A percentile compares a stretch with the other conserved stretches of the same genome.
These are phyloP conservation scores for Lentinus tigrinus DNA, from an alignment of 768 basidiomycete genomes.

Conservation along the genomic window DNA sequence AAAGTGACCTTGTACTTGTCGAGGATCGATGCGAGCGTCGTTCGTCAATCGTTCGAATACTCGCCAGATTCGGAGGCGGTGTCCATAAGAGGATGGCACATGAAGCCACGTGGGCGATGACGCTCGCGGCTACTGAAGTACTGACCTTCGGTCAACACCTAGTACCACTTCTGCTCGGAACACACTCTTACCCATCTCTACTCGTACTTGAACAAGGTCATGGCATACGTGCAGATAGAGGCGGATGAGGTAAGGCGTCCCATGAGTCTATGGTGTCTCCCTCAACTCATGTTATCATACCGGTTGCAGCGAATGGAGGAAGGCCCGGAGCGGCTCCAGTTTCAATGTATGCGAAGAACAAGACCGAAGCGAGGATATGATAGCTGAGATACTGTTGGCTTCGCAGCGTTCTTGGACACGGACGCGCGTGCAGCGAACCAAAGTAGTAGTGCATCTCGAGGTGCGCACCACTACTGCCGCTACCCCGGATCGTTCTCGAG, in stretches of 20 bases:
- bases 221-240: conserved; percentile 32
- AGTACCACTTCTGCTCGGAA: too few relatives aligned
- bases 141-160: too few relatives aligned
- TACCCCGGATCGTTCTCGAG: not conserved
- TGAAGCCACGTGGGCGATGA: too few relatives aligned
- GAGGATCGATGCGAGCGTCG: too few relatives aligned
- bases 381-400: not conserved
- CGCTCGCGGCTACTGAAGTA: too few relatives aligned
- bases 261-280: not conserved
- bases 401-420: conserved; percentile 26
- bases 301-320: conserved; percentile 30
- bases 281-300: conserved; percentile 16
- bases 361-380: not conserved
- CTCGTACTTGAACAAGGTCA: too few relatives aligned
- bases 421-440: conserved; percentile 23
- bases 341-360: conserved; percentile 24
- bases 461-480: not conserved
- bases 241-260: conserved; percentile 26
- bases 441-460: conserved; percentile 14
- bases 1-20: too few relatives aligned
- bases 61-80: too few relatives aligned
- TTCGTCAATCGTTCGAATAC: too few relatives aligned
- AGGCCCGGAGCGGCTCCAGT: conserved; percentile 30
- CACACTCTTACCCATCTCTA: too few relatives aligned
- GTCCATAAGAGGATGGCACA: too few relatives aligned